Evolutionary conservation across 2,329 filamentous ascomycete species (phyloP), one percentile per base, ranked within the genome.

Genomic region (Aspergillus chevalieri): DNA sequence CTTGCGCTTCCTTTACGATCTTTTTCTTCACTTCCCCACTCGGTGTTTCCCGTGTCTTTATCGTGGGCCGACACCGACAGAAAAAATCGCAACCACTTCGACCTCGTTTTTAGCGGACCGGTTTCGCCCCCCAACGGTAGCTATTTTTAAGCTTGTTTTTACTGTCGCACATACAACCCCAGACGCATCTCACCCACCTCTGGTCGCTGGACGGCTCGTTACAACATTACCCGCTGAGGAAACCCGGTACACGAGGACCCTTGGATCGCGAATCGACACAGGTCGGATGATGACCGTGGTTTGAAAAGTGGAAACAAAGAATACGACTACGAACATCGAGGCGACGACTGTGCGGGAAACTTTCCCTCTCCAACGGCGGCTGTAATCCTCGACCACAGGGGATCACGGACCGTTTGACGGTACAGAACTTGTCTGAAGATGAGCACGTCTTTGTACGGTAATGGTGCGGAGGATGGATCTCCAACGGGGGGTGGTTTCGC

Each of bases 191-290:
- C 15, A 6, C 10, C 6, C 14, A 36, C 34, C 17, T 21, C 43
- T 55, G 50, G 61, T 66, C 64, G 64, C 63, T 61, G 64, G 62
- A 56, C 64, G 63, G 64, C 63, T 64, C 52, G 48, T 26, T 39
- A 43, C 52, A 52, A 49, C 30, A 50, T 47, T 39, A 26, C 34
- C 15, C 34, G 48, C 26, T 19, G n/a, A 38, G 43, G 47, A 30
- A 44, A 47, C 38, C 42, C 47, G 34, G 57, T 44, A 22, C 14
- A 43, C 41, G 12, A 14, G 43, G 19, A 15, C 21, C n/a, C 12
- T 38, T 10, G 21, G 21, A 24, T 46, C 15, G 14, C 30, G 33
- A 15, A 26, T 33, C 14, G 34, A 38, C 44, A 9, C 52, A 44
- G 50, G 50, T 58, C 55, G 54, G 59, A 68, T 53, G 49, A 68